Percentiles rank a stretch among this genome's conserved stretches.
Conservation (phyloP, 129 eudicot species). For the Tagetes erecta region DNA sequence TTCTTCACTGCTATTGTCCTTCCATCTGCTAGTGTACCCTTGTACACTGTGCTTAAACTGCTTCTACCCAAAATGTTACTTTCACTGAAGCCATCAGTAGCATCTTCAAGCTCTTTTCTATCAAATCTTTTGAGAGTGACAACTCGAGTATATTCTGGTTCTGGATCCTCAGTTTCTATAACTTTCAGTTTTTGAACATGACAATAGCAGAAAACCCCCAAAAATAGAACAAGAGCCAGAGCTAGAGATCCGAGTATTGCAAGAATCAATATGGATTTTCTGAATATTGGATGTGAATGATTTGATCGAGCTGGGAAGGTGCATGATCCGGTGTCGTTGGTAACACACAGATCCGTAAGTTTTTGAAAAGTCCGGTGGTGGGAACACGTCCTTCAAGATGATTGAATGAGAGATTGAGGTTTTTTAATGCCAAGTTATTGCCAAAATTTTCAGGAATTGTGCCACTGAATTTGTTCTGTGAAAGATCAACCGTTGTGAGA, state of each 20-base stretch:
- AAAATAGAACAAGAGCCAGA: slow-evolving; percentile 29
- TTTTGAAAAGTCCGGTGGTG: slow-evolving; percentile 44
- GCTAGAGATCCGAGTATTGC: slow-evolving; percentile 45
- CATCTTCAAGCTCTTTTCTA: too few relatives aligned
- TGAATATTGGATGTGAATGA: slow-evolving; percentile 36
- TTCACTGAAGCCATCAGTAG: too few relatives aligned
- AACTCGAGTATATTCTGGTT: slow-evolving; percentile 58
- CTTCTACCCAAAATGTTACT: too few relatives aligned
- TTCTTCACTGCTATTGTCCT: too few relatives aligned
- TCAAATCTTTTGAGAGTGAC: too few relatives aligned
- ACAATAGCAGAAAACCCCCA: slow-evolving; percentile 31
- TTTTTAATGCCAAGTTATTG: slow-evolving; percentile 39
- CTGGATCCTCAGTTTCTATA: slow-evolving; percentile 34
- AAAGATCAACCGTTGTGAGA: slow-evolving; percentile 60
- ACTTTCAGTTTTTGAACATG: slow-evolving; percentile 25
- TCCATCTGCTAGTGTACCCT: too few relatives aligned
- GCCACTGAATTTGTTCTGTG: slow-evolving; percentile 64
- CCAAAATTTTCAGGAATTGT: slow-evolving; percentile 58
- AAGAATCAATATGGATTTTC: slow-evolving; percentile 41
- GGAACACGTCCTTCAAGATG: slow-evolving; percentile 76
- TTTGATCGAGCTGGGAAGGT: background rate
- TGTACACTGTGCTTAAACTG: too few relatives aligned
- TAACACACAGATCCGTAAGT: slow-evolving; percentile 57
- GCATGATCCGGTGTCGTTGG: slow-evolving; percentile 40
- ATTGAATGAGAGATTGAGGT: slow-evolving; percentile 76